Evolutionary conservation across 2,329 filamentous ascomycete genomes (phyloP), one percentile per base, ranked within the genome.

Genomic region (Ceratocystis smalleyi): DNA sequence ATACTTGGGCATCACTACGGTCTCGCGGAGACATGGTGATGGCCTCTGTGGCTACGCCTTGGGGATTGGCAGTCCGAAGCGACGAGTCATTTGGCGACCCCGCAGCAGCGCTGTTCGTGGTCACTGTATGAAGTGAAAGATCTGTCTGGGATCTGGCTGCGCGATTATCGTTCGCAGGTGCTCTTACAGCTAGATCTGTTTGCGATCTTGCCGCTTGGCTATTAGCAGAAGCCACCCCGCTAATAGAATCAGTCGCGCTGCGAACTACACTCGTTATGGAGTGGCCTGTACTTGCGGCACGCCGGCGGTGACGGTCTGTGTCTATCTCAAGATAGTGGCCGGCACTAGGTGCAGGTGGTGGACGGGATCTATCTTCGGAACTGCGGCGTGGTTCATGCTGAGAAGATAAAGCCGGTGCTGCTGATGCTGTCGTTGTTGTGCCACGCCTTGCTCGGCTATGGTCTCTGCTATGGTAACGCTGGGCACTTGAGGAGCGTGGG

Each of bases 201-300:
- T 85, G 81, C 19, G 87, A 89, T 24, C 81, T 80, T 24, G 81
- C 77, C 12, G 82, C 79, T 51, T 80, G 78, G 62, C 78, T 75
- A 30, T 75, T 70, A 12, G 80, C 75, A 32, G 76, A 70, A 49
- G 77, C 71, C 1, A 75, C 72, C 17, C 75, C 72, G 61, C 74
- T 74, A 19, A 75, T 69, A 2, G 81, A 78, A 1, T 79, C 73
- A 5, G 81, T 84, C 5, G 78, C 75, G 67, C 80, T 82, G 61
- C 83, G 79, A n/a, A 32, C 24, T n/a, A 17, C 54, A 10, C 40
- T 30, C 1, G 62, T 32, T 2, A 59, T 54, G 0, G 45, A 43
- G 43, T 66, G 55, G 7, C 77, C 75, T 6, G 76, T 77, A 68
- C 82, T 85, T 0, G 78, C 76, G 0, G 81, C 81, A 54, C 81